phyloP scores from a whole-genome alignment of 1,284 basidiomycete genomes.

The Tilletia walkeri region DNA sequence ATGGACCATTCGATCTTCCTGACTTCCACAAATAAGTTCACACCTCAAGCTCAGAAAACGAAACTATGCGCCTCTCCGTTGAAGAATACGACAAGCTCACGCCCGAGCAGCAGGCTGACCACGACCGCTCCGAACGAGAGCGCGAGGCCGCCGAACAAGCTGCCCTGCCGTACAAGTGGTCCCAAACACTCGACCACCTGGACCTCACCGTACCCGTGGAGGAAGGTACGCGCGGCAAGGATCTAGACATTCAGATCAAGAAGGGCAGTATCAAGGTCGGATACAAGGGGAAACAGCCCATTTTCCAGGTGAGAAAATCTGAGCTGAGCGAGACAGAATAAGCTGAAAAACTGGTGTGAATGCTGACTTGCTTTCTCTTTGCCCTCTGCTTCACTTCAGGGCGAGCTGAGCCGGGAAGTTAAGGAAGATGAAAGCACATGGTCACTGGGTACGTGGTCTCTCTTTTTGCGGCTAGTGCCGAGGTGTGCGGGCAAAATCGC shows the following conservation, averaged over 20 bases:
- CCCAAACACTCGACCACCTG: slow-evolving; percentile 81
- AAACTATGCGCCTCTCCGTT: neutral
- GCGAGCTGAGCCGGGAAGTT: slow-evolving; percentile 90
- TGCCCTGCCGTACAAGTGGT: slow-evolving; percentile 85
- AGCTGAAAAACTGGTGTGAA: neutral
- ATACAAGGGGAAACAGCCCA: slow-evolving; percentile 78
- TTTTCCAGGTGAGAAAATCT: slow-evolving; percentile 56
- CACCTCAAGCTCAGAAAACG: neutral
- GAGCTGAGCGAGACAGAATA: too few species aligned
- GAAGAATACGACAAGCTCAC: slow-evolving; percentile 74
- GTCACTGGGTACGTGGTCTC: slow-evolving; percentile 70
- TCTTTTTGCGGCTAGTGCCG: neutral
- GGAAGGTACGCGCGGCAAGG: slow-evolving; percentile 75
- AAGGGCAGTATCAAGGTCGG: slow-evolving; percentile 80
- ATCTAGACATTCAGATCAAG: slow-evolving; percentile 73
- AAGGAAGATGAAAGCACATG: slow-evolving; percentile 96
- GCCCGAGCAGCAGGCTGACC: slow-evolving; percentile 70
- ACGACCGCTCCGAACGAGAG: slow-evolving; percentile 69
- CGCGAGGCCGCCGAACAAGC: slow-evolving; percentile 68
- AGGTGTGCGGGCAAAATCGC: neutral
- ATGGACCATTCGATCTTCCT: too few species aligned
- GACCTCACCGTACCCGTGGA: slow-evolving; percentile 81
- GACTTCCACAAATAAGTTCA: too few species aligned
- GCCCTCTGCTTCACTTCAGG: slow-evolving; percentile 61
- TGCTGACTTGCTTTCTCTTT: neutral